Percentiles rank a stretch among this genome's conserved stretches.
These are phyloP conservation scores for Amanita fuliginea DNA, from an alignment of 768 basidiomycete species.

Conservation along the genomic window DNA sequence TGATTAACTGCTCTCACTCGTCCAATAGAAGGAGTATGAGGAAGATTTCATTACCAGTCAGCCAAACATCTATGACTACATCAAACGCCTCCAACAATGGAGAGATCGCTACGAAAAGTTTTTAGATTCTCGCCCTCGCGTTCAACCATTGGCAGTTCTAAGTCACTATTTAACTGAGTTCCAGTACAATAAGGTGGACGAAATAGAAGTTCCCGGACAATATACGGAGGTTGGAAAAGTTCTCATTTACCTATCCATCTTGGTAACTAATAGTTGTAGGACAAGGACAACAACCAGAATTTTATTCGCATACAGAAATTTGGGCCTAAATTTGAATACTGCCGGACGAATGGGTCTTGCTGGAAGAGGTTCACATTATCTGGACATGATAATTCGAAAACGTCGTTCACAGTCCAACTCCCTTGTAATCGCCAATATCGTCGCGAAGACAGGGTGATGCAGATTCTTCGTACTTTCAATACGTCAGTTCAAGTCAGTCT, in stretches of 20 bases:
- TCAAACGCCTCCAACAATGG: slow-evolving; percentile 85
- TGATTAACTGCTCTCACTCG: neutral
- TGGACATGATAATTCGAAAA: slow-evolving; percentile 82
- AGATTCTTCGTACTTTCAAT: slow-evolving; percentile 91
- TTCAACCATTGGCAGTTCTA: slow-evolving; percentile 75
- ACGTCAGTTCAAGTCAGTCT: slow-evolving; percentile 35
- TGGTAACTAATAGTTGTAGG: slow-evolving; percentile 35
- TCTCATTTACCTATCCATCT: neutral
- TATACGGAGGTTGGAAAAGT: slow-evolving; percentile 75
- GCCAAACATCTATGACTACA: slow-evolving; percentile 78
- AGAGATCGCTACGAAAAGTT: slow-evolving; percentile 79
- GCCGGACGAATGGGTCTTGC: slow-evolving; percentile 73
- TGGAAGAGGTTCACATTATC: slow-evolving; percentile 88
- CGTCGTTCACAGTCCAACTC: slow-evolving; percentile 85
- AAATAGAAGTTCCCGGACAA: slow-evolving; percentile 98
- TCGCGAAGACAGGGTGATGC: slow-evolving; percentile 86
- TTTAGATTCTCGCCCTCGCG: slow-evolving; percentile 72
- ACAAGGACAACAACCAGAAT: slow-evolving; percentile 88
- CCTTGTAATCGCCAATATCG: slow-evolving; percentile 79
- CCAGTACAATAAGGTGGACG: slow-evolving; percentile 94
- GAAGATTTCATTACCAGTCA: slow-evolving; percentile 79
- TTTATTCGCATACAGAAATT: slow-evolving; percentile 90
- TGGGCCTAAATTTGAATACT: slow-evolving; percentile 82
- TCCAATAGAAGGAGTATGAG: slow-evolving; percentile 71
- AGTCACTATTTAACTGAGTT: slow-evolving; percentile 96